phyloP scores from a whole-genome alignment of 1,284 basidiomycete genomes.

The Ceratobasidium papillatum region DNA sequence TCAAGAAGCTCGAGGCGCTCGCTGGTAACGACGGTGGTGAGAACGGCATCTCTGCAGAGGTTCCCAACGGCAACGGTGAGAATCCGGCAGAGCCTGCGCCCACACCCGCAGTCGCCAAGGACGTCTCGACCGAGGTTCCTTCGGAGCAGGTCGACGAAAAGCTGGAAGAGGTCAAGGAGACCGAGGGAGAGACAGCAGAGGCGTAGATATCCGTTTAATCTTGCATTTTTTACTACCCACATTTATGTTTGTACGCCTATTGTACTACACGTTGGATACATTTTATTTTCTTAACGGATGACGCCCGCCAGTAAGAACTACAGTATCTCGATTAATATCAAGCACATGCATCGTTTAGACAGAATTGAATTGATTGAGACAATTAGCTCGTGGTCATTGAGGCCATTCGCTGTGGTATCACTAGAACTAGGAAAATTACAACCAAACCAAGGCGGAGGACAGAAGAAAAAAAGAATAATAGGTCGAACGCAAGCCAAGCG shows the following conservation, averaged over 20 bases:
- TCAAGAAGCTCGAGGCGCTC: constrained; percentile 65
- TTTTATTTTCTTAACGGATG: constrained; percentile 3
- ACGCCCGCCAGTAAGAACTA: background rate
- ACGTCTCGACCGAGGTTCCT: constrained; percentile 51
- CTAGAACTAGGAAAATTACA: constrained; percentile 35
- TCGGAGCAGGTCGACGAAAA: constrained; percentile 60
- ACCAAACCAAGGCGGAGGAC: constrained; percentile 24
- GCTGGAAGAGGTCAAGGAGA: constrained; percentile 59
- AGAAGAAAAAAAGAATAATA: constrained; percentile 40
- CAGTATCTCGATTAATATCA: background rate
- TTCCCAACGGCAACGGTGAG: constrained; percentile 60
- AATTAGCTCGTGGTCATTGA: constrained; percentile 37
- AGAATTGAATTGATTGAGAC: constrained; percentile 39
- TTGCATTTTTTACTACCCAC: constrained; percentile 27
- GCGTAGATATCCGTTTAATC: constrained; percentile 32
- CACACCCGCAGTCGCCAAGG: constrained; percentile 54
- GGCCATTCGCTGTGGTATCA: constrained; percentile 39
- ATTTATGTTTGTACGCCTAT: constrained; percentile 26
- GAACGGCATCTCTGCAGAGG: constrained; percentile 46
- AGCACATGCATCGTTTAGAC: constrained; percentile 9
- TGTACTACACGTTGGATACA: constrained; percentile 36
- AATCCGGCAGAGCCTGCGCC: constrained; percentile 59
- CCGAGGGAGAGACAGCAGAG: constrained; percentile 47
- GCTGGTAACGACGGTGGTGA: constrained; percentile 47
- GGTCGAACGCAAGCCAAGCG: constrained; percentile 16